Conservation (phyloP, 805 yeast genomes). For the Yamadazyma takamatsuzukensis region DNA sequence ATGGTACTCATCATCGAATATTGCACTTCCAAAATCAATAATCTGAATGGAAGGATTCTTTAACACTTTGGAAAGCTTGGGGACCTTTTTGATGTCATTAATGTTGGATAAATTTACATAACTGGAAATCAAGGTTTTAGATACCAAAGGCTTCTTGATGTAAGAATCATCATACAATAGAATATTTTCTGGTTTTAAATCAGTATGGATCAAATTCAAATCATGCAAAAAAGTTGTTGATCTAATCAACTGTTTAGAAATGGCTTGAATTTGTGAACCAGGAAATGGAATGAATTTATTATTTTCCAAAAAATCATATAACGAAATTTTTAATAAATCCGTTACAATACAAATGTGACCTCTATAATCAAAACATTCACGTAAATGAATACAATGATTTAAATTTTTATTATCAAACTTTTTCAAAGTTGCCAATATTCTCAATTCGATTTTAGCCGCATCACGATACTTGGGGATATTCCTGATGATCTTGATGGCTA, state of each 20-base stretch:
- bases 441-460: slow-evolving; percentile 88
- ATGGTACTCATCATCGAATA: slow-evolving; percentile 92
- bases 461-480: slow-evolving; percentile 93
- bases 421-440: slow-evolving; percentile 73
- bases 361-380: slow-evolving; percentile 88
- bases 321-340: slow-evolving; percentile 75
- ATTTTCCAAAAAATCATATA: slow-evolving; percentile 84
- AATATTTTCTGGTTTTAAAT: slow-evolving; percentile 93
- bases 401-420: slow-evolving; percentile 63
- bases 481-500: slow-evolving; percentile 89
- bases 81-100: slow-evolving; percentile 19
- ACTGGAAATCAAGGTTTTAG: slow-evolving; percentile 31
- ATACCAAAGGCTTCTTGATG: slow-evolving; percentile 30
- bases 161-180: slow-evolving; percentile 56
- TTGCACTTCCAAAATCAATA: slow-evolving; percentile 96
- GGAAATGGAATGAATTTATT: slow-evolving; percentile 90
- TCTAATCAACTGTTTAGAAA: slow-evolving; percentile 78
- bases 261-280: slow-evolving; percentile 85
- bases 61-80: slow-evolving; percentile 46
- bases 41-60: slow-evolving; percentile 79
- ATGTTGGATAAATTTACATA: slow-evolving; percentile 23
- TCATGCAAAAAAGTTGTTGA: slow-evolving; percentile 90
- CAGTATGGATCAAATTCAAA: slow-evolving; percentile 88
- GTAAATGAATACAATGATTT: slow-evolving; percentile 78
- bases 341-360: slow-evolving; percentile 95